These are phyloP conservation scores for Apodospora peruviana DNA, from an alignment of 495 filamentous ascomycete species.

Conservation along the genomic window DNA sequence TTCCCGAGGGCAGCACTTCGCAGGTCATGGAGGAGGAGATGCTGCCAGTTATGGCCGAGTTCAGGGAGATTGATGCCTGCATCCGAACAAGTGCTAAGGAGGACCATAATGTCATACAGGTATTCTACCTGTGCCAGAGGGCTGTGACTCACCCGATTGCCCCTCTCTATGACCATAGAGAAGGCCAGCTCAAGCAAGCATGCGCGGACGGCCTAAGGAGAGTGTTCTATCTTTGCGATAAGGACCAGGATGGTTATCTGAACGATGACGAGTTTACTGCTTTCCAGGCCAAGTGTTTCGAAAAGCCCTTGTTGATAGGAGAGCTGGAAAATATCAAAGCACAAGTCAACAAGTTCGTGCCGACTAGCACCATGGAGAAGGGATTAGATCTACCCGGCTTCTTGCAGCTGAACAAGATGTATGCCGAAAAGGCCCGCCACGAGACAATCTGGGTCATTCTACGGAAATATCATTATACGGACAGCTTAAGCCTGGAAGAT, in stretches of 20 bases:
- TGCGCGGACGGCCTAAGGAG: constrained; percentile 79
- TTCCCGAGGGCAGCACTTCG: constrained; percentile 54
- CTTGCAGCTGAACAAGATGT: constrained; percentile 85
- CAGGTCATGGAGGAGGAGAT: constrained; percentile 94
- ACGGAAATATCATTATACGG: constrained; percentile 93
- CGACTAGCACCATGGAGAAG: constrained; percentile 56
- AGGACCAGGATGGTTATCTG: constrained; percentile 90
- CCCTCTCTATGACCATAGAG: constrained; percentile 93
- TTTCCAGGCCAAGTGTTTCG: constrained; percentile 88
- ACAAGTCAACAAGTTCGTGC: constrained; percentile 63
- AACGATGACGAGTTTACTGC: constrained; percentile 86
- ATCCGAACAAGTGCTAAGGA: constrained; percentile 93
- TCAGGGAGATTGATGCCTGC: constrained; percentile 97
- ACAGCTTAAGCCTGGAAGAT: constrained; percentile 84
- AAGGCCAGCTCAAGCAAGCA: constrained; percentile 78
- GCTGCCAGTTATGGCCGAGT: constrained; percentile 96
- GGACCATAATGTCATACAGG: constrained; percentile 92
- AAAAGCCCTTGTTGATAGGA: constrained; percentile 68
- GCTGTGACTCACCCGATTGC: constrained; percentile 98
- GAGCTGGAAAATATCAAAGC: constrained; percentile 87
- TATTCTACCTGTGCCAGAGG: constrained; percentile 95
- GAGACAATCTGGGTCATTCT: constrained; percentile 97
- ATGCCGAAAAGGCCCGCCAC: constrained; percentile 95
- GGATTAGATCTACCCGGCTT: constrained; percentile 82
- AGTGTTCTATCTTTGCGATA: constrained; percentile 93